Evolutionary conservation across 2,329 filamentous ascomycete genomes (phyloP).

Genomic region (Alternaria alternata): DNA sequence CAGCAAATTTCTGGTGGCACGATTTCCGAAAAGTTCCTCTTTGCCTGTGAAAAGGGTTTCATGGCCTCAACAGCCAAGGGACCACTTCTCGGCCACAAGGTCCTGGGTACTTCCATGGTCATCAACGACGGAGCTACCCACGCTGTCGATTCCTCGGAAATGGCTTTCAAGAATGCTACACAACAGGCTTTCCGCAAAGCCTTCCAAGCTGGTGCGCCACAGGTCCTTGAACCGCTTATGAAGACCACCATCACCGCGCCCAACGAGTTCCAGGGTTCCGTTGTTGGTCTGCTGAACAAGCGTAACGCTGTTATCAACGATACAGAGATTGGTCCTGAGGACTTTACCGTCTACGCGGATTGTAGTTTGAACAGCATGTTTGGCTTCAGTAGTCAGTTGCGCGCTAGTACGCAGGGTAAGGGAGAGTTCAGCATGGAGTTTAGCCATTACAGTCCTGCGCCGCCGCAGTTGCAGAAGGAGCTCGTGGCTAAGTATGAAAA

Average conservation of each 20-base stretch:
- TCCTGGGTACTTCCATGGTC: conserved; percentile 88
- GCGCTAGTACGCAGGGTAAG: conserved; percentile 96
- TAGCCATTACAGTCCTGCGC: conserved; percentile 89
- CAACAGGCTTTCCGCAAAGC: conserved; percentile 97
- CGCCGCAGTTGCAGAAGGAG: conserved; percentile 86
- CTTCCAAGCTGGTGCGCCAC: conserved; percentile 80
- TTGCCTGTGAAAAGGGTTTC: conserved; percentile 96
- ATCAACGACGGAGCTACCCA: conserved; percentile 97
- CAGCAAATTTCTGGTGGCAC: conserved; percentile 86
- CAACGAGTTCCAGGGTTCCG: conserved; percentile 95
- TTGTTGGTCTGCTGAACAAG: conserved; percentile 96
- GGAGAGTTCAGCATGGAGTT: conserved; percentile 99
- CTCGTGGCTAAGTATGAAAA: conserved; percentile 73
- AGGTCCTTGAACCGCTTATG: conserved; percentile 95
- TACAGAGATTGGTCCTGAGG: conserved; percentile 90
- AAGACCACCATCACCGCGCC: conserved; percentile 97
- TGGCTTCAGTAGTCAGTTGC: conserved; percentile 88
- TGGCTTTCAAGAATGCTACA: conserved; percentile 92
- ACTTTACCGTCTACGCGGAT: conserved; percentile 91
- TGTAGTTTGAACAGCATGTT: conserved; percentile 98
- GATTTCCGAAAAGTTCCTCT: conserved; percentile 95
- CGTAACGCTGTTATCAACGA: conserved; percentile 93
- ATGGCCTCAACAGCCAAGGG: conserved; percentile 82
- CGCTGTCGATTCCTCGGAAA: conserved; percentile 96
- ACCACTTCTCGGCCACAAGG: conserved; percentile 89